A percentile compares a stretch with the other conserved stretches of the same genome.
Conservation (phyloP, 192 early-diverging fungal genomes). For the Chytriomyces hyalinus region DNA sequence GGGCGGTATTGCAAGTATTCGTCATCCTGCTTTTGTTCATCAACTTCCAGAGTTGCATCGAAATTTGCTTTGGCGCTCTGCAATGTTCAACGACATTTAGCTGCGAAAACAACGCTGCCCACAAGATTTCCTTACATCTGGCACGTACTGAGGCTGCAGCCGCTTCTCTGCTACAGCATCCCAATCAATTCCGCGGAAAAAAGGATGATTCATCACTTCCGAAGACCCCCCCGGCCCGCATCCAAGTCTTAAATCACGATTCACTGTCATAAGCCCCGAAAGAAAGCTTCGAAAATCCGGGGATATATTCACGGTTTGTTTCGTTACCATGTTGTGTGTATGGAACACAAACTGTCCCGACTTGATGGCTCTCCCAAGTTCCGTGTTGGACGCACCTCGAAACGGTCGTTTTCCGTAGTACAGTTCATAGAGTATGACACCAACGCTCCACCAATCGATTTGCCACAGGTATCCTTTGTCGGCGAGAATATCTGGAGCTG, state of each 20-base stretch:
- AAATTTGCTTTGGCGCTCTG: conserved; percentile 61
- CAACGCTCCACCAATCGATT: conserved; percentile 97
- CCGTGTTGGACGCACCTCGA: conserved; percentile 63
- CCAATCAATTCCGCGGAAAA: conserved; percentile 59
- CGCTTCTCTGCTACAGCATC: conserved; percentile 46
- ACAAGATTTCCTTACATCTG: conserved; percentile 48
- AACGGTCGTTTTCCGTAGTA: conserved; percentile 79
- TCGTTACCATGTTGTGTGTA: conserved; percentile 42
- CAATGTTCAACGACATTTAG: neutral
- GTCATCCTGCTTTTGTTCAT: conserved; percentile 73
- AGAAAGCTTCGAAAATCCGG: conserved; percentile 36
- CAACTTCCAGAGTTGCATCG: conserved; percentile 77
- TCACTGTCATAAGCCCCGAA: conserved; percentile 66
- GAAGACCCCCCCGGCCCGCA: conserved; percentile 72
- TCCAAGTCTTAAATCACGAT: conserved; percentile 76
- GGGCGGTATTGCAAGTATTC: conserved; percentile 23
- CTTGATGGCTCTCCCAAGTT: conserved; percentile 63
- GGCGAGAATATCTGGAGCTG: conserved; percentile 48
- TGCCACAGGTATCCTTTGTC: conserved; percentile 33
- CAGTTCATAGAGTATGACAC: conserved; percentile 89
- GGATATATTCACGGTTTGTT: conserved; percentile 22
- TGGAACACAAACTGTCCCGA: conserved; percentile 67
- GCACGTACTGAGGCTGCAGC: conserved; percentile 53
- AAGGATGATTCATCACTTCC: conserved; percentile 58
- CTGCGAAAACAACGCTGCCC: neutral